Percentiles rank a stretch among this genome's conserved stretches.
These are phyloP conservation scores for Adiantum capillusveneris DNA, from an alignment of 75 land plant genomes.

Conservation along the genomic window DNA sequence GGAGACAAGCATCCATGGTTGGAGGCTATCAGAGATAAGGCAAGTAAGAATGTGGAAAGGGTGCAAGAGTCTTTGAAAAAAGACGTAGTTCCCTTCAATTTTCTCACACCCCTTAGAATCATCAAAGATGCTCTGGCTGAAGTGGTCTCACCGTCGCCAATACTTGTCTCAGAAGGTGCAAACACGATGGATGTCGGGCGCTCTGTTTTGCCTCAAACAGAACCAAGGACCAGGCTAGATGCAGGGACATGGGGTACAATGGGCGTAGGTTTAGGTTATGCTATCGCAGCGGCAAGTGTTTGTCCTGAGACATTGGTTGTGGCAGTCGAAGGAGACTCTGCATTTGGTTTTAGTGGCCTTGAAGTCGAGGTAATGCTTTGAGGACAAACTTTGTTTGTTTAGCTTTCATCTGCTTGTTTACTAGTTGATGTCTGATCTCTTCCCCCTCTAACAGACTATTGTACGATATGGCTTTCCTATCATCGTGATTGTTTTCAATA, in stretches of 20 bases:
- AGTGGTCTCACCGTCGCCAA: constrained; percentile 72
- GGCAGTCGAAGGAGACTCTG: constrained; percentile 98
- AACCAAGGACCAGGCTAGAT: constrained; percentile 92
- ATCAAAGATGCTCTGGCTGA: constrained; percentile 74
- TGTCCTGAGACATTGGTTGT: constrained; percentile 77
- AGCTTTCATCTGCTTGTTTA: too few species aligned
- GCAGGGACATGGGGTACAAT: constrained; percentile 99
- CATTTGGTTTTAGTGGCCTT: constrained; percentile 89
- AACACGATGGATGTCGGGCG: constrained; percentile 98
- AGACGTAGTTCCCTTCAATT: constrained; percentile 92
- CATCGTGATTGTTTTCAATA: constrained; percentile 85
- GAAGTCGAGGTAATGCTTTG: constrained; percentile 78
- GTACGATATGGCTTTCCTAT: constrained; percentile 88
- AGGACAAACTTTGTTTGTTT: background rate
- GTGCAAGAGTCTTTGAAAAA: constrained; percentile 61
- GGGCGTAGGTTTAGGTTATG: constrained; percentile 96
- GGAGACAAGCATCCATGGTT: constrained; percentile 85
- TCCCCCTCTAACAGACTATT: constrained; percentile 52
- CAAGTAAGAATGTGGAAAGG: constrained; percentile 64
- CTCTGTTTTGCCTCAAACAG: constrained; percentile 75
- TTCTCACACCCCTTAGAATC: constrained; percentile 85
- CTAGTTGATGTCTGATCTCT: background rate
- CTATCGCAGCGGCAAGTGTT: constrained; percentile 91
- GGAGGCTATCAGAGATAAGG: constrained; percentile 50
- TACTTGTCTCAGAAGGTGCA: constrained; percentile 94